Evolutionary conservation across 2,329 filamentous ascomycete species (phyloP).

Genomic region (Colletotrichum gloeosporioides): DNA sequence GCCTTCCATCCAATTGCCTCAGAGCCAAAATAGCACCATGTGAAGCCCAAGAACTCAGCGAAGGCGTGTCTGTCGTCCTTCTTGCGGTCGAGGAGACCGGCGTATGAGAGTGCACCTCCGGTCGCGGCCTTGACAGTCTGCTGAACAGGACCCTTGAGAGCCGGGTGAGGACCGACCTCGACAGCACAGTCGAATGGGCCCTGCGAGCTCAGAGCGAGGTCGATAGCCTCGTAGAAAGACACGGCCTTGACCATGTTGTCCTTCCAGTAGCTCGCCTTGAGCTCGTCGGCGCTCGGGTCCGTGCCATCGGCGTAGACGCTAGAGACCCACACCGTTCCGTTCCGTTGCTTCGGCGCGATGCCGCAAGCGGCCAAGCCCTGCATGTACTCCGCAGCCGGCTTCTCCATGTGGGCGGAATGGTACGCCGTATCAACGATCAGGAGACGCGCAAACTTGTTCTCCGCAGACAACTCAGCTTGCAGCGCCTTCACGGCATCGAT

Average conservation of each 20-base stretch:
- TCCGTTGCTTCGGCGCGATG: constrained; percentile 29
- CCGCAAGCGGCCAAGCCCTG: constrained; percentile 30
- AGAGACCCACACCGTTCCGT: constrained; percentile 41
- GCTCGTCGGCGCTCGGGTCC: constrained; percentile 25
- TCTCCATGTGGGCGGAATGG: constrained; percentile 53
- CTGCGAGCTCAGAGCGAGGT: constrained; percentile 18
- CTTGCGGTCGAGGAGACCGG: constrained; percentile 34
- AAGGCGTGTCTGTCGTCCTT: constrained; percentile 34
- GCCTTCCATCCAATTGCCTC: constrained; percentile 23
- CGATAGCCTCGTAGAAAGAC: constrained; percentile 27
- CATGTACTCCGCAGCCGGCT: constrained; percentile 37
- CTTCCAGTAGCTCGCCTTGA: constrained; percentile 40
- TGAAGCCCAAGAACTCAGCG: constrained; percentile 36
- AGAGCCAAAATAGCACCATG: constrained; percentile 35
- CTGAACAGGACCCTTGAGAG: constrained; percentile 43
- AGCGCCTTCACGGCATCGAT: constrained; percentile 28
- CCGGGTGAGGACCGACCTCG: constrained; percentile 42
- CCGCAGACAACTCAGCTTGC: constrained; percentile 23
- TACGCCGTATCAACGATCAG: constrained; percentile 52
- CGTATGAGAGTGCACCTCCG: constrained; percentile 32
- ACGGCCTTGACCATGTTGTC: constrained; percentile 35
- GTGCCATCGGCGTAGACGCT: constrained; percentile 37
- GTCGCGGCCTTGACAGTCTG: constrained; percentile 49
- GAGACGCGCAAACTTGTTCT: constrained; percentile 36
- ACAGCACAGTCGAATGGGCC: constrained; percentile 25